These are phyloP conservation scores for Coemansia sp. DNA, from an alignment of 192 early-diverging fungal genomes.

Conservation along the genomic window DNA sequence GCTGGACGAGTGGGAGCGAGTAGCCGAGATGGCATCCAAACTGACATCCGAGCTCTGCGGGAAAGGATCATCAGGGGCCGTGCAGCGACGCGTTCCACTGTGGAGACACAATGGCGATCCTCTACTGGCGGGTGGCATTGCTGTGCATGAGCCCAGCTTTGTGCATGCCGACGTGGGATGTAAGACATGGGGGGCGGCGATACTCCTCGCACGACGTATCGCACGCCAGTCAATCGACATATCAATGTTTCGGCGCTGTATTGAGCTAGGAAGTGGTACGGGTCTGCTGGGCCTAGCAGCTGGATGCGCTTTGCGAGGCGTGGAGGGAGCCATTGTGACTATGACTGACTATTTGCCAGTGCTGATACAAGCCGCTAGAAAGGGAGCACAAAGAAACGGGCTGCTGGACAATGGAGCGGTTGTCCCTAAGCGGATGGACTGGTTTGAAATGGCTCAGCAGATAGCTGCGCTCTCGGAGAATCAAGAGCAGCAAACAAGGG, in stretches of 20 bases:
- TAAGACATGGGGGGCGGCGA: constrained; percentile 20
- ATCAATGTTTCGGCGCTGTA: neutral
- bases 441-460: constrained; percentile 18
- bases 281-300: constrained; percentile 19
- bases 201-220: constrained; percentile 20
- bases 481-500: too few relatives aligned
- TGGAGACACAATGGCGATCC: constrained; percentile 6
- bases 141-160: constrained; percentile 23
- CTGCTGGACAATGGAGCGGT: constrained; percentile 9
- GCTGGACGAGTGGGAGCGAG: constrained; percentile 2
- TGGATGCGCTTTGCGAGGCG: neutral
- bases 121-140: constrained; percentile 7
- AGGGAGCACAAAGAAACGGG: constrained; percentile 11
- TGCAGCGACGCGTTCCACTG: constrained; percentile 7
- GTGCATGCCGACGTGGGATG: constrained; percentile 28
- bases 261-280: constrained; percentile 30
- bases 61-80: constrained; percentile 1
- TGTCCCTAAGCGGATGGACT: constrained; percentile 11
- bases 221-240: constrained; percentile 15
- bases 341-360: constrained; percentile 30
- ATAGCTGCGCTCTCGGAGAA: neutral
- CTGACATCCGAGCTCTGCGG: constrained; percentile 8
- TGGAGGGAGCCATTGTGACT: constrained; percentile 4
- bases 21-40: constrained; percentile 6
- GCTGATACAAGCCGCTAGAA: constrained; percentile 17